These are phyloP conservation scores for Oenanthe javanica DNA, from an alignment of 140 eudicot genomes.

Conservation along the genomic window DNA sequence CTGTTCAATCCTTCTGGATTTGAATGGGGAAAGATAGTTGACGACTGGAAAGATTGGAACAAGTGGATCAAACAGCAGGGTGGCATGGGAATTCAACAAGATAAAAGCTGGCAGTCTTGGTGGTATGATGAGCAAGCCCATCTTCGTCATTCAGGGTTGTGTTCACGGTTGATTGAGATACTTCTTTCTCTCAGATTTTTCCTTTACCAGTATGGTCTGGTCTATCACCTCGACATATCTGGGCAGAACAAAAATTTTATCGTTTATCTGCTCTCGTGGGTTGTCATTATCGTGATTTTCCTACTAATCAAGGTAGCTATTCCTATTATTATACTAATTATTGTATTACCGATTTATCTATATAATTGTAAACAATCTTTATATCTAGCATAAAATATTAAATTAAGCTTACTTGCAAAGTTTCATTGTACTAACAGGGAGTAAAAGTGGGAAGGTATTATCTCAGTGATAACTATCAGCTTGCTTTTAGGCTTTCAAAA, in stretches of 20 bases:
- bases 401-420: constrained; percentile 4
- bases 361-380: neutral
- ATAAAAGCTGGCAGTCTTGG: constrained; percentile 99
- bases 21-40: constrained; percentile 84
- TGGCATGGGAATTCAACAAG: constrained; percentile 87
- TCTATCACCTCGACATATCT: constrained; percentile 85
- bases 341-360: neutral
- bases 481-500: constrained; percentile 73
- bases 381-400: neutral
- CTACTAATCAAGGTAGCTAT: constrained; percentile 69
- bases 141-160: constrained; percentile 52
- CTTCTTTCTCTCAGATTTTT: constrained; percentile 80
- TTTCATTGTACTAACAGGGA: constrained; percentile 29
- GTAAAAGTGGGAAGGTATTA: constrained; percentile 62
- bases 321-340: constrained; percentile 2
- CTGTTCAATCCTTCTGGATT: constrained; percentile 90
- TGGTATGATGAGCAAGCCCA: constrained; percentile 93
- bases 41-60: constrained; percentile 97
- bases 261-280: constrained; percentile 93
- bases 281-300: constrained; percentile 67
- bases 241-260: constrained; percentile 44
- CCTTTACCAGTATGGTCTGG: constrained; percentile 87
- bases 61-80: constrained; percentile 96
- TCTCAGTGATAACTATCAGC: constrained; percentile 71
- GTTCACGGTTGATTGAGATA: constrained; percentile 69